These are phyloP conservation scores for Phytophthora citrophthora DNA, from an alignment of 352 stramenopile species.

Conservation along the genomic window DNA sequence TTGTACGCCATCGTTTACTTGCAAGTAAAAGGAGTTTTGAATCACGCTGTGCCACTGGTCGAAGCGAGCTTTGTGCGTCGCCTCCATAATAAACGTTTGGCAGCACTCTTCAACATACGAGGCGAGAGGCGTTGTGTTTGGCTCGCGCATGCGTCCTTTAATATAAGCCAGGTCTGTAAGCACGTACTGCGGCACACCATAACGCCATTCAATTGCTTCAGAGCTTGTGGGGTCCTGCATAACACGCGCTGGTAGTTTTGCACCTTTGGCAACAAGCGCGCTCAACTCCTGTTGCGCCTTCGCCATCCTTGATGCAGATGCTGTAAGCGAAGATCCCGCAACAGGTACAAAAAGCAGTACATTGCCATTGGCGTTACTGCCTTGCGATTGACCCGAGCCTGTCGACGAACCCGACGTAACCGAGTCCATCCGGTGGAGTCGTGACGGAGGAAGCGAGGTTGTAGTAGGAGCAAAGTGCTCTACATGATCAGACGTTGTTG, in stretches of 20 bases:
- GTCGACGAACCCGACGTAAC: constrained; percentile 38
- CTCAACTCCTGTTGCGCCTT: constrained; percentile 67
- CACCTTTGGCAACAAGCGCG: constrained; percentile 52
- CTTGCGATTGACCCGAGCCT: constrained; percentile 28
- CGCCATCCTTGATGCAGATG: constrained; percentile 66
- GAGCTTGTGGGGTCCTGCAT: constrained; percentile 25
- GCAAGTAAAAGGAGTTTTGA: constrained; percentile 67
- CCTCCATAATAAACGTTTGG: constrained; percentile 85
- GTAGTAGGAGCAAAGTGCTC: not conserved
- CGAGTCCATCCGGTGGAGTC: constrained; percentile 32
- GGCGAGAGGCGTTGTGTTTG: constrained; percentile 63
- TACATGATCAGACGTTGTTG: constrained; percentile 24
- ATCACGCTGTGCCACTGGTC: constrained; percentile 67
- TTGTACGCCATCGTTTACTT: constrained; percentile 70
- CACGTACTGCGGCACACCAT: constrained; percentile 71
- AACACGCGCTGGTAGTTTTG: constrained; percentile 61
- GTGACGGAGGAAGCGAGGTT: constrained; percentile 2
- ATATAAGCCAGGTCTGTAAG: constrained; percentile 83
- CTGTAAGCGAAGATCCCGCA: constrained; percentile 68
- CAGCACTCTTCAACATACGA: constrained; percentile 78
- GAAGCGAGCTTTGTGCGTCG: constrained; percentile 69
- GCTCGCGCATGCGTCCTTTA: constrained; percentile 58
- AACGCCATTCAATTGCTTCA: constrained; percentile 61
- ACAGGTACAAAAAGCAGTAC: constrained; percentile 78
- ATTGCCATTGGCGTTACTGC: constrained; percentile 44